A percentile compares a stretch with the other conserved stretches of the same genome.
phyloP scores from a whole-genome alignment of 1,284 basidiomycete genomes.

The Ceratobasidium sp. region DNA sequence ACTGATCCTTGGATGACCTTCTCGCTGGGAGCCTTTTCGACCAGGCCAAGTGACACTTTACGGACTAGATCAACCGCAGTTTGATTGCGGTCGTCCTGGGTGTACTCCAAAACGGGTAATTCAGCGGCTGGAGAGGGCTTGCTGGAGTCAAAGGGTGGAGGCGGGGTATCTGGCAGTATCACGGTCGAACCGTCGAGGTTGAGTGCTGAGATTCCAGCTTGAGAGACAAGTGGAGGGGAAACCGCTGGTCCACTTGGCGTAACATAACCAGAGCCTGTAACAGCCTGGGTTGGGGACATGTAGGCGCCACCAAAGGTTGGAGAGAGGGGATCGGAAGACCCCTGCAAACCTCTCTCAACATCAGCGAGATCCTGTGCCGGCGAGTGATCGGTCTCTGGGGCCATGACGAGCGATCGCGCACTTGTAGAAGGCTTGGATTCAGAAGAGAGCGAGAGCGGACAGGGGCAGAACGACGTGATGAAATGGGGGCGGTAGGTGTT shows the following conservation, averaged over 20 bases:
- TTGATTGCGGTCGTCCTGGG: not conserved
- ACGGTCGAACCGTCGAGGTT: conserved; percentile 22
- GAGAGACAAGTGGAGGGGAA: conserved; percentile 23
- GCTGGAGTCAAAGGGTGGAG: conserved; percentile 27
- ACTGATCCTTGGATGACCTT: conserved; percentile 37
- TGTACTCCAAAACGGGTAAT: conserved; percentile 21
- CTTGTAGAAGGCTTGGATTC: conserved; percentile 10
- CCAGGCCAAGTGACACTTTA: conserved; percentile 23
- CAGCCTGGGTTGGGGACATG: conserved; percentile 18
- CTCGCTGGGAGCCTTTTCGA: conserved; percentile 36
- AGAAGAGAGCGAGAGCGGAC: conserved; percentile 20
- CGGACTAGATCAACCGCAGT: conserved; percentile 5
- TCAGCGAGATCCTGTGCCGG: conserved; percentile 13
- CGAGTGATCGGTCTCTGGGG: conserved; percentile 19
- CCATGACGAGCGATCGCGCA: conserved; percentile 26
- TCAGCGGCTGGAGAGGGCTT: conserved; percentile 32
- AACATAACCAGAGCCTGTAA: not conserved
- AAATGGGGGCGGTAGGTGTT: not conserved
- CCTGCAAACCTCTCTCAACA: conserved; percentile 37
- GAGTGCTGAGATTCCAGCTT: conserved; percentile 35
- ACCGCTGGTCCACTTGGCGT: not conserved
- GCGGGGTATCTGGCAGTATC: conserved; percentile 6
- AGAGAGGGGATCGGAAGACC: conserved; percentile 42
- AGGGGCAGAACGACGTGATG: conserved; percentile 11
- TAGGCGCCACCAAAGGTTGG: conserved; percentile 28